Conservation (phyloP, 139 green algal genomes). For the Coelastrella sp. region DNA sequence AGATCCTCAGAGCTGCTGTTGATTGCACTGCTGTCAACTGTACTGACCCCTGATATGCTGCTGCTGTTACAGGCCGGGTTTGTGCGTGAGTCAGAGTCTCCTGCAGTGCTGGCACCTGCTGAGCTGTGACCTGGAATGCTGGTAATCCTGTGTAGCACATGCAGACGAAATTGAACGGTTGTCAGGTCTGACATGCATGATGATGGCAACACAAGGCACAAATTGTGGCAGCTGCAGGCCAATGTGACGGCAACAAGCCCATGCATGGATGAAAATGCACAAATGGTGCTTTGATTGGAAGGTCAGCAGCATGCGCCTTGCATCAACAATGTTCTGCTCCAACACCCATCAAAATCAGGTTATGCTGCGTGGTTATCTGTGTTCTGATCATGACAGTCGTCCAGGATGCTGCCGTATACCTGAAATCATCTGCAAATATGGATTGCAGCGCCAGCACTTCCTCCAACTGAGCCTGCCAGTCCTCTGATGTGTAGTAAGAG, state of each 20-base stretch:
- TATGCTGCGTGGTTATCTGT: too few species aligned
- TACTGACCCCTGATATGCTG: background rate
- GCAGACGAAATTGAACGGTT: too few species aligned
- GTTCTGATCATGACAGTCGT: background rate
- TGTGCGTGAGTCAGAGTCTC: background rate
- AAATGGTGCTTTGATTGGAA: background rate
- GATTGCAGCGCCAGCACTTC: conserved; percentile 74
- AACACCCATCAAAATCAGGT: too few species aligned
- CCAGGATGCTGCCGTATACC: background rate
- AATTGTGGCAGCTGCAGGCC: background rate
- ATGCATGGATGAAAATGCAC: background rate
- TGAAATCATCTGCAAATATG: conserved; percentile 71
- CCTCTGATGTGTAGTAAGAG: conserved; percentile 34
- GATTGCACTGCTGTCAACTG: too few species aligned
- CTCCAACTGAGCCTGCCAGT: conserved; percentile 77
- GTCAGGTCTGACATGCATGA: too few species aligned
- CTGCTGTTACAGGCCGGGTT: background rate
- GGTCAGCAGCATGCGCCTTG: too few species aligned
- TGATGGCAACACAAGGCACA: too few species aligned
- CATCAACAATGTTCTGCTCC: too few species aligned
- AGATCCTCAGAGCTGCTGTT: background rate
- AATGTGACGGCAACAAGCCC: background rate
- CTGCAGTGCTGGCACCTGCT: background rate
- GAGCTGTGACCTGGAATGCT: conserved; percentile 13
- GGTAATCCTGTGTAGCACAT: background rate